phyloP scores from a whole-genome alignment of 371 early-diverging fungal species.

The Apophysomyces variabilis region DNA sequence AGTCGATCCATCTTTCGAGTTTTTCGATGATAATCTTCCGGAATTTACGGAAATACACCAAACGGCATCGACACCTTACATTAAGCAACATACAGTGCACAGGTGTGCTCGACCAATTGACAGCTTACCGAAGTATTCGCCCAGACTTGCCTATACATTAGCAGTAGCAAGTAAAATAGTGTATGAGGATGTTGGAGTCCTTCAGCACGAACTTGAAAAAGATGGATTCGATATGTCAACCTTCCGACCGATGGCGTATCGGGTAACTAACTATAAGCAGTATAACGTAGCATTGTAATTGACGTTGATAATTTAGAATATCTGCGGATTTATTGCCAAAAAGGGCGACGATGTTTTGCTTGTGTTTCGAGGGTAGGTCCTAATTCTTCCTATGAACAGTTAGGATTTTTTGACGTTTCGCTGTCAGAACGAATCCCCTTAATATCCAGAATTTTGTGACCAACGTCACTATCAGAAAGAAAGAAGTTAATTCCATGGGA shows the following conservation, averaged over 20 bases:
- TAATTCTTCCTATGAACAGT: not conserved
- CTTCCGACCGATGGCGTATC: constrained; percentile 59
- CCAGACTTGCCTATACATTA: constrained; percentile 53
- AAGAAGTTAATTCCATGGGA: constrained; percentile 41
- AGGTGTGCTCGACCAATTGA: not conserved
- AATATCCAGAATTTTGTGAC: constrained; percentile 65
- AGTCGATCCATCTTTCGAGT: constrained; percentile 33
- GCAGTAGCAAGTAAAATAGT: constrained; percentile 59
- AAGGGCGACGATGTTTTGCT: constrained; percentile 57
- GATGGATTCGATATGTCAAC: constrained; percentile 58
- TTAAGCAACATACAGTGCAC: not conserved
- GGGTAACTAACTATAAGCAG: constrained; percentile 30
- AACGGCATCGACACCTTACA: constrained; percentile 5
- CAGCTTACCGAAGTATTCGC: constrained; percentile 42
- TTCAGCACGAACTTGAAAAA: constrained; percentile 54
- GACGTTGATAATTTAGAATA: constrained; percentile 37
- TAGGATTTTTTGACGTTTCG: not conserved
- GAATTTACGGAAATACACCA: constrained; percentile 5
- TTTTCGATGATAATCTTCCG: constrained; percentile 20
- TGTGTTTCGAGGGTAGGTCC: constrained; percentile 52
- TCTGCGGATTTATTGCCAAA: constrained; percentile 57
- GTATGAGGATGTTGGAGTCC: constrained; percentile 60
- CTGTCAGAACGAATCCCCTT: constrained; percentile 56
- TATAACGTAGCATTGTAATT: not conserved
- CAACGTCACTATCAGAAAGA: constrained; percentile 49